These are phyloP conservation scores for Alternaria triticimaculans DNA, from an alignment of 2,329 filamentous ascomycete species.

Conservation along the genomic window DNA sequence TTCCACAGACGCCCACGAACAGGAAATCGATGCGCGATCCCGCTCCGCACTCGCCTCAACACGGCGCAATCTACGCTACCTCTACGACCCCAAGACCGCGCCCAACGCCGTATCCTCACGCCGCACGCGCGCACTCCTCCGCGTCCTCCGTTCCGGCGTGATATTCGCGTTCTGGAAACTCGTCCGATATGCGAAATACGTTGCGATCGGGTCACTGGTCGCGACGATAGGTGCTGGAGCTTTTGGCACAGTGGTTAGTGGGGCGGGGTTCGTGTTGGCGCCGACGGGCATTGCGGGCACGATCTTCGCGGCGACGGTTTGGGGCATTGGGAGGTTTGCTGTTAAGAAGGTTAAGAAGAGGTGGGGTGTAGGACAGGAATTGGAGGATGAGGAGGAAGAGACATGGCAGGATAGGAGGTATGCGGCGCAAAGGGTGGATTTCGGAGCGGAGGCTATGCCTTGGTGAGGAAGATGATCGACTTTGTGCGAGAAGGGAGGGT, in stretches of 20 bases:
- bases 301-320: slow-evolving; percentile 46
- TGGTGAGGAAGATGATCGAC: slow-evolving; percentile 21
- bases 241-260: slow-evolving; percentile 46
- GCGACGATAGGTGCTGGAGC: slow-evolving; percentile 50
- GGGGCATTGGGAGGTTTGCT: slow-evolving; percentile 50
- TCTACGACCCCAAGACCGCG: slow-evolving; percentile 44
- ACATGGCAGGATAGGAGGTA: slow-evolving; percentile 27
- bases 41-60: slow-evolving; percentile 36
- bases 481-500: not conserved
- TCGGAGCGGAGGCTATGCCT: slow-evolving; percentile 27
- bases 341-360: slow-evolving; percentile 42
- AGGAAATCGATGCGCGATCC: slow-evolving; percentile 30
- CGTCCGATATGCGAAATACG: slow-evolving; percentile 53
- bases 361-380: slow-evolving; percentile 28
- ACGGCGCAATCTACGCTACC: slow-evolving; percentile 45
- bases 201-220: slow-evolving; percentile 49
- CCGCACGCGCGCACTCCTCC: slow-evolving; percentile 50
- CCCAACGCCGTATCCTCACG: slow-evolving; percentile 38
- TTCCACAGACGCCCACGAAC: slow-evolving; percentile 5
- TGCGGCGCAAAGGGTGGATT: slow-evolving; percentile 13
- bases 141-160: slow-evolving; percentile 46
- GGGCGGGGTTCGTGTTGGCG: slow-evolving; percentile 52
- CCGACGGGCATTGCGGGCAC: slow-evolving; percentile 51
- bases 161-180: slow-evolving; percentile 54
- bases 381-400: slow-evolving; percentile 27